Conservation (phyloP, 805 yeast genomes). For the Sugiyamaella boreocaroliniensis region DNA sequence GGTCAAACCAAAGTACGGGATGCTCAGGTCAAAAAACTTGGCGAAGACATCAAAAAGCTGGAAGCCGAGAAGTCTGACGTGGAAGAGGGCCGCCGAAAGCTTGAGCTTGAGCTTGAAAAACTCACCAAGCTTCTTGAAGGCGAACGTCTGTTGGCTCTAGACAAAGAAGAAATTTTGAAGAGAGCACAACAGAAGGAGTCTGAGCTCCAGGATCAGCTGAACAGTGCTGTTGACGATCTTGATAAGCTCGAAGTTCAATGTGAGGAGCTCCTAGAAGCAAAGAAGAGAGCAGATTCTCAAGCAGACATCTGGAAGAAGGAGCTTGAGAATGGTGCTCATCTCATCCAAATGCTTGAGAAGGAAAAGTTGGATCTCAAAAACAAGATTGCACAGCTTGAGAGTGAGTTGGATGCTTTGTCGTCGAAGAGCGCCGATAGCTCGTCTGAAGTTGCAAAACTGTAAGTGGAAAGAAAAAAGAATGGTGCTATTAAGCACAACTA, state of each 20-base stretch:
- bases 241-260: constrained; percentile 28
- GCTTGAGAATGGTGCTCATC: constrained; percentile 31
- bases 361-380: constrained; percentile 29
- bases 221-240: constrained; percentile 27
- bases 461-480: not conserved
- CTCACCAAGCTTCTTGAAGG: constrained; percentile 32
- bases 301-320: constrained; percentile 30
- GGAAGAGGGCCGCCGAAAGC: constrained; percentile 21
- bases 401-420: constrained; percentile 19
- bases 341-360: constrained; percentile 31
- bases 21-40: constrained; percentile 30
- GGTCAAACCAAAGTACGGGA: constrained; percentile 44
- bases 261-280: constrained; percentile 28
- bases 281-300: constrained; percentile 31
- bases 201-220: constrained; percentile 28
- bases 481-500: not conserved
- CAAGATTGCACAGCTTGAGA: constrained; percentile 31
- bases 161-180: constrained; percentile 43
- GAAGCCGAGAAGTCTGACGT: constrained; percentile 26
- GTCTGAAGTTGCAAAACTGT: constrained; percentile 15
- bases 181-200: constrained; percentile 39
- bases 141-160: constrained; percentile 39
- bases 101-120: constrained; percentile 25
- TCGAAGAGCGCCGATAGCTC: constrained; percentile 17
- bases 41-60: constrained; percentile 21